A percentile compares a stretch with the other conserved stretches of the same genome.
Evolutionary conservation across 2,329 filamentous ascomycete species (phyloP).

Genomic region (Scleromitrula shiraiana): DNA sequence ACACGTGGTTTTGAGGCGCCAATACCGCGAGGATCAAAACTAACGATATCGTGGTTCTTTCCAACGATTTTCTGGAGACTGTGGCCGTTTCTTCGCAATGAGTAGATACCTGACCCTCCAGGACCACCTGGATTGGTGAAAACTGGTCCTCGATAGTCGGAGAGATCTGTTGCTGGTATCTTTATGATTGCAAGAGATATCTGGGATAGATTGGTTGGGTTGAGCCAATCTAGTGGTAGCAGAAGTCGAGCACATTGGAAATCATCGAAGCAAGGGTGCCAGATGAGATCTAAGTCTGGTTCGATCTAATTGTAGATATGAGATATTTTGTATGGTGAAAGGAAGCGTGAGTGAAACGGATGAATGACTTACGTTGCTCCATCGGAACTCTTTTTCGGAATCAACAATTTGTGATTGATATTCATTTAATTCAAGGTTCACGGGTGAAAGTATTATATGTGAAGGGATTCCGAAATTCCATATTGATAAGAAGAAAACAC

Average conservation of each 20-base stretch:
- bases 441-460: neutral
- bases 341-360: no score
- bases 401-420: neutral
- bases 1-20: constrained; percentile 39
- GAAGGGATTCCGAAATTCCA: constrained; percentile 2
- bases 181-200: constrained; percentile 18
- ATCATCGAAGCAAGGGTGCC: constrained; percentile 19
- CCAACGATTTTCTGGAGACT: constrained; percentile 37
- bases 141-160: constrained; percentile 17
- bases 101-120: constrained; percentile 37
- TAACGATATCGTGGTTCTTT: constrained; percentile 41
- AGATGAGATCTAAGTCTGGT: constrained; percentile 13
- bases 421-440: neutral
- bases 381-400: neutral
- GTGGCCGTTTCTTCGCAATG: constrained; percentile 22
- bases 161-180: constrained; percentile 15
- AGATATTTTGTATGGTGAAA: neutral
- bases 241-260: constrained; percentile 24
- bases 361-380: neutral
- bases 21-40: constrained; percentile 43
- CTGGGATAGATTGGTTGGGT: constrained; percentile 12
- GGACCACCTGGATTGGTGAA: constrained; percentile 34
- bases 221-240: constrained; percentile 23
- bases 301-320: neutral
- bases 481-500: neutral